These are phyloP conservation scores for Ceraceosorus guamensis DNA, from an alignment of 1,284 basidiomycete genomes.

Conservation along the genomic window DNA sequence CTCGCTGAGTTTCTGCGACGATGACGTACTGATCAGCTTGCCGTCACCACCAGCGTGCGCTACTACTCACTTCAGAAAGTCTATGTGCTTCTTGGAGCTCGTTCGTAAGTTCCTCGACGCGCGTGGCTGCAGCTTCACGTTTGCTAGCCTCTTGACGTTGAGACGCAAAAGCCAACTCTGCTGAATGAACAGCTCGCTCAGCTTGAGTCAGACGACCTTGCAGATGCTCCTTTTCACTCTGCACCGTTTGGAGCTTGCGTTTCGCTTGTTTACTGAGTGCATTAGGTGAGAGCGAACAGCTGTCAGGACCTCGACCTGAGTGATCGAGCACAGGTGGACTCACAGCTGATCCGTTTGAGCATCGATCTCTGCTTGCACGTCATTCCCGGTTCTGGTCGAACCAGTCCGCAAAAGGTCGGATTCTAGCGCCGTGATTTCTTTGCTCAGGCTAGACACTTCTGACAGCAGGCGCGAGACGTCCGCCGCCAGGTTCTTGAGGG, in stretches of 20 bases:
- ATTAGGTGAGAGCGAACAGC: neutral
- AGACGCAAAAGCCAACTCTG: slow-evolving; percentile 50
- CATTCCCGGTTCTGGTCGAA: slow-evolving; percentile 28
- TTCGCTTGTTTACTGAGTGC: slow-evolving; percentile 22
- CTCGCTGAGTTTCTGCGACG: slow-evolving; percentile 52
- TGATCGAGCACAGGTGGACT: neutral
- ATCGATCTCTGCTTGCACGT: slow-evolving; percentile 32
- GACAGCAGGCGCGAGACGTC: slow-evolving; percentile 23
- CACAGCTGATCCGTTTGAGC: slow-evolving; percentile 22
- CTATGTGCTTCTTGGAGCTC: slow-evolving; percentile 59
- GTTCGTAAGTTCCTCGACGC: slow-evolving; percentile 54
- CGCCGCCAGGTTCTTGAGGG: slow-evolving; percentile 18
- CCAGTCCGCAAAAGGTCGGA: slow-evolving; percentile 26
- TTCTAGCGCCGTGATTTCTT: slow-evolving; percentile 24
- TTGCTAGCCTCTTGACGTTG: slow-evolving; percentile 28
- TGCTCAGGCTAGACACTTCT: slow-evolving; percentile 17
- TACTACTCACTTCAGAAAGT: neutral
- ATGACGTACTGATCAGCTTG: no score
- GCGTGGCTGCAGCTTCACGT: slow-evolving; percentile 18
- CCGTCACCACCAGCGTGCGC: neutral
- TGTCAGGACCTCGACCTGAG: no score
- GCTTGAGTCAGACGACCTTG: slow-evolving; percentile 16
- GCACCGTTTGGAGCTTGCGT: slow-evolving; percentile 27
- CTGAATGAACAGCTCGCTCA: slow-evolving; percentile 24
- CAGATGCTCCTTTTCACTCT: slow-evolving; percentile 29